Evolutionary conservation across 2,329 filamentous ascomycete species (phyloP).

Genomic region (Colletotrichum neosansevieriae): DNA sequence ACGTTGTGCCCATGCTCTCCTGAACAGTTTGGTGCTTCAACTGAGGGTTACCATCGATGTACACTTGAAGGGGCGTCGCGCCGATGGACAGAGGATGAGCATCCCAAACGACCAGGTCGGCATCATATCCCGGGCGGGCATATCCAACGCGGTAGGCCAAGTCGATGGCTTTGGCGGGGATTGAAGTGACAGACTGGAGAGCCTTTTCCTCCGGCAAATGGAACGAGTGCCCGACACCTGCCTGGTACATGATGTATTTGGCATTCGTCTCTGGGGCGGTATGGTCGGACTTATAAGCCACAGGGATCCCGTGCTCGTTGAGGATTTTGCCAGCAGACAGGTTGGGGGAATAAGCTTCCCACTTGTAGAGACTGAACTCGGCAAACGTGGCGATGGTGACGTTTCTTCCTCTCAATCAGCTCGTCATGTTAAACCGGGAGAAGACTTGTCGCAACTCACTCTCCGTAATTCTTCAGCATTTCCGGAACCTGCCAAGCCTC

Average conservation of each 20-base stretch:
- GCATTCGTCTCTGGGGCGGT: slow-evolving; percentile 50
- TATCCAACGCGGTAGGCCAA: slow-evolving; percentile 59
- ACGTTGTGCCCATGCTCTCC: slow-evolving; percentile 43
- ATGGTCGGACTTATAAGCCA: slow-evolving; percentile 60
- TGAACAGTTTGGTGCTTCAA: slow-evolving; percentile 49
- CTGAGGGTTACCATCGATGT: slow-evolving; percentile 57
- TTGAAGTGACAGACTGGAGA: slow-evolving; percentile 58
- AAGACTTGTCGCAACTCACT: slow-evolving; percentile 42
- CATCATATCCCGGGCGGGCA: slow-evolving; percentile 59
- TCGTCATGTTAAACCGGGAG: background rate
- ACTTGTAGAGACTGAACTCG: slow-evolving; percentile 56
- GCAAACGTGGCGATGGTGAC: slow-evolving; percentile 58
- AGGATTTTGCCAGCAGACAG: slow-evolving; percentile 55
- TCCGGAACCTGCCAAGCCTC: slow-evolving; percentile 55
- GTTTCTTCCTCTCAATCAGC: slow-evolving; percentile 45
- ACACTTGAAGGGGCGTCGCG: slow-evolving; percentile 60
- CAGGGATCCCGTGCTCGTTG: slow-evolving; percentile 53
- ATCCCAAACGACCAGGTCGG: slow-evolving; percentile 63
- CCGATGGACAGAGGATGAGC: slow-evolving; percentile 59
- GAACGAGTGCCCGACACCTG: slow-evolving; percentile 56
- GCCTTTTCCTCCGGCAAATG: slow-evolving; percentile 55
- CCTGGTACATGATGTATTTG: slow-evolving; percentile 57
- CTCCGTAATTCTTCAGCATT: slow-evolving; percentile 52
- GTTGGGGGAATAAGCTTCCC: slow-evolving; percentile 55
- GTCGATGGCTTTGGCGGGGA: slow-evolving; percentile 58